Conservation (phyloP, 2,329 filamentous ascomycete genomes). For the Colletotrichum sp. region DNA sequence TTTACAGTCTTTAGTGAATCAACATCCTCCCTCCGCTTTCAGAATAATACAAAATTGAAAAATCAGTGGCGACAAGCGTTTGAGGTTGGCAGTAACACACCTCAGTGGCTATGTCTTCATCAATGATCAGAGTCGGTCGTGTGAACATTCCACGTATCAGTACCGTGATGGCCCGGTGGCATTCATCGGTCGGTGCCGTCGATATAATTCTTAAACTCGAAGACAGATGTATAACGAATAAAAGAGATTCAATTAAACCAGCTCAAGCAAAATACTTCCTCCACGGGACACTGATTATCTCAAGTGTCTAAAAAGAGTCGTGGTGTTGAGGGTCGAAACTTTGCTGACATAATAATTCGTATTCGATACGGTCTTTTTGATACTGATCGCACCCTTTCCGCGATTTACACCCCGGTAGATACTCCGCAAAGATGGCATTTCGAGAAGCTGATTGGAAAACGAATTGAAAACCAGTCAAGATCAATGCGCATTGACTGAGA, state of each 20-base stretch:
- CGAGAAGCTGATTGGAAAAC: background rate
- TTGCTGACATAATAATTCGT: background rate
- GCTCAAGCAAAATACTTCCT: background rate
- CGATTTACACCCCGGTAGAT: background rate
- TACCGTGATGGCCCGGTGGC: background rate
- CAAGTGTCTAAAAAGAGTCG: background rate
- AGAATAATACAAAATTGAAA: no score
- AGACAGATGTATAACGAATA: background rate
- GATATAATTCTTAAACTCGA: no score
- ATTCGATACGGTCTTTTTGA: background rate
- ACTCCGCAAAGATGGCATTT: background rate
- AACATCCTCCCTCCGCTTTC: no score
- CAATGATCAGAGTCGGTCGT: no score
- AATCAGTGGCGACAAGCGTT: no score
- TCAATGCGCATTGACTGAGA: background rate
- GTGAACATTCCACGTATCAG: no score
- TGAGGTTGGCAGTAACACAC: no score
- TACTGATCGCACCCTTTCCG: background rate
- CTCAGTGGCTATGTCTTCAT: no score
- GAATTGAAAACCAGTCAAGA: rapidly evolving
- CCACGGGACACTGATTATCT: background rate
- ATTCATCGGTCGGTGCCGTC: background rate
- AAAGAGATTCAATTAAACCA: background rate
- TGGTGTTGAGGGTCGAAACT: background rate
- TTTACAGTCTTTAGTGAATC: no score